Percentiles rank a stretch among this genome's conserved stretches.
Conservation (phyloP, 345 rosid species). For the Eucalyptus erythrocorys region DNA sequence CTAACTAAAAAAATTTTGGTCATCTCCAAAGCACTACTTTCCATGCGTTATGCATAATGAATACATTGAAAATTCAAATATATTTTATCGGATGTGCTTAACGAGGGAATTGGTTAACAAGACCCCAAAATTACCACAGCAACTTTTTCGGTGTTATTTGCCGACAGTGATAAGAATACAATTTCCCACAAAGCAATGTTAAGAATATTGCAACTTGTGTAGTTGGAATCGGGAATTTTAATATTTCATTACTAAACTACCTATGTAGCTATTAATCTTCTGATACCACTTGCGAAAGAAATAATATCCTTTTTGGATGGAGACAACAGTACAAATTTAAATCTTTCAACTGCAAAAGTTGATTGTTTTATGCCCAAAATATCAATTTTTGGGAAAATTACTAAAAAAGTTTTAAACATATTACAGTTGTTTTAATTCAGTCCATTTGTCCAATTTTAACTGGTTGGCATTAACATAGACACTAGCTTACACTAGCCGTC, state of each 20-base stretch:
- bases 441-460: too few species aligned
- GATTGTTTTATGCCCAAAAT: neutral
- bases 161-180: neutral
- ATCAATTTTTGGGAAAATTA: neutral
- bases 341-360: neutral
- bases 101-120: neutral
- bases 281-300: neutral
- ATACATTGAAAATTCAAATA: neutral
- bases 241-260: neutral
- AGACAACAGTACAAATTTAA: neutral
- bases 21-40: neutral
- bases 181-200: neutral
- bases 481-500: too few species aligned
- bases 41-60: neutral
- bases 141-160: neutral
- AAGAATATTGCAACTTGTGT: neutral
- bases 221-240: neutral
- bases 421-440: accelerated
- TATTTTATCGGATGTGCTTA: neutral
- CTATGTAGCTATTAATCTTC: neutral
- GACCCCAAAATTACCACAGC: neutral
- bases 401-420: too few species aligned
- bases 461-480: too few species aligned
- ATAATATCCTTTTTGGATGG: neutral
- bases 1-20: neutral